Evolutionary conservation across 768 basidiomycete species (phyloP), one percentile per base, ranked within the genome.

Genomic region (Lyophyllum atratum): DNA sequence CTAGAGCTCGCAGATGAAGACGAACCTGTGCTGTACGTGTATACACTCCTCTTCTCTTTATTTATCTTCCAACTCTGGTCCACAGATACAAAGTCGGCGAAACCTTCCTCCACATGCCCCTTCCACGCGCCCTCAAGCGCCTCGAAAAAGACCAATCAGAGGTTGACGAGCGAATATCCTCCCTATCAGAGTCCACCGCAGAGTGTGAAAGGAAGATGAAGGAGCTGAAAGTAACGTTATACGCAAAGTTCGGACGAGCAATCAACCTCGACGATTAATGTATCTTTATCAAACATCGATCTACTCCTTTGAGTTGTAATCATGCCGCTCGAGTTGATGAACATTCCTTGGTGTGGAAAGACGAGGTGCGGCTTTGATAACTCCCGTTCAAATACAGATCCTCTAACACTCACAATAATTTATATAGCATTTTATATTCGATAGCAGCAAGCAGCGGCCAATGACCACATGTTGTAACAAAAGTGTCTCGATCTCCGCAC

Each of bases 171-270:
- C 82, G 85, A 64, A 79, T 93, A 29, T 73, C 78, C 1, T 69
- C 68, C 12, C 68, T 91, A 0, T 70, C 82, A 8, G 67, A 68
- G 9, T 76, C 79, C 33, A 83, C 84, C 17, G 84, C 86, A 50
- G 80, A 85, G 19, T 90, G 87, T 67, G 87, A 92, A 63, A 77
- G 71, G 29, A 76, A 85, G 64, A 93, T 94, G 92, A 89, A 90
- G 66, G 82, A 82, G 50, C 83, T 94, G 43, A 95, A 95, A 69
- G 80, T 89, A 40, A 68, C 77, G 0, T 68, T 95, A 53, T 97
- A 97, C 66, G 92, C 91, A 25, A 95, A 95, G 73, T 98, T 98
- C 68, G 95, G 95, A 19, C 85, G 81, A 40, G 90, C 94, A 37
- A 96, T 96, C 72, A 97, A 97, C 71, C 82, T 97, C 45, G 94